Evolutionary conservation across 2,329 filamentous ascomycete genomes (phyloP), one percentile per base, ranked within the genome.

Genomic region (Coniochaeta prunicola): DNA sequence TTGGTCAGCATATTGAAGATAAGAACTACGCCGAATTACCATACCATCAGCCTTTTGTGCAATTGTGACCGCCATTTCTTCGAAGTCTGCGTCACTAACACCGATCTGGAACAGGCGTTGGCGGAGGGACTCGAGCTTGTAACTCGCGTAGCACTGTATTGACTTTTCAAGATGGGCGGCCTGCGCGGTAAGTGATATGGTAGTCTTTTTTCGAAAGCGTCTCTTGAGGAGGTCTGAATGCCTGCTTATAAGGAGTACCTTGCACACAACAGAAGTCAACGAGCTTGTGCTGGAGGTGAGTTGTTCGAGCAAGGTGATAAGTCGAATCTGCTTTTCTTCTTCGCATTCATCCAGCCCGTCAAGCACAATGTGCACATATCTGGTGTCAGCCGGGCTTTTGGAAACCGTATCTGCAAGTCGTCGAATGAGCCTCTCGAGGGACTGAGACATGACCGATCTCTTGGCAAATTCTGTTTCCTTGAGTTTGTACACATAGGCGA

Each of bases 271-370:
- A 4, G 56, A 56, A 1, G 31, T 55, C 4, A 64, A 60, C 1
- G 55, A 33, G 2, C 53, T 30, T 7, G 59, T 33, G 13, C 38
- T 56, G 2, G 60, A 59, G 1, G 57, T 53, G 3, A 64, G 55
- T 12, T 61, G 64, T 9, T 62, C 60, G 17, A 69, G 31, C 1
- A 67, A 17, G 2, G 28, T 60, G 10, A 64, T 30, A 9, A 67
- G 6, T 1, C 55, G 42, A 4, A 1, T 9, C 36, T 67, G 64
- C 45, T 61, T 58, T 3, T 60, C 61, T 6, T 28, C 17, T 2
- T 58, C 40, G 30, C 66, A 65, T 33, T 66, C 65, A 6, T 71
- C 65, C 1, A 69, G 26, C 1, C 69, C 69, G 42, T 71, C 69
- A 1, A 71, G 15, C 0, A 73, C n/a, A 4, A 71, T 61, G 60